phyloP scores from a whole-genome alignment of 768 basidiomycete genomes.

The Tephrocybe rancida region DNA sequence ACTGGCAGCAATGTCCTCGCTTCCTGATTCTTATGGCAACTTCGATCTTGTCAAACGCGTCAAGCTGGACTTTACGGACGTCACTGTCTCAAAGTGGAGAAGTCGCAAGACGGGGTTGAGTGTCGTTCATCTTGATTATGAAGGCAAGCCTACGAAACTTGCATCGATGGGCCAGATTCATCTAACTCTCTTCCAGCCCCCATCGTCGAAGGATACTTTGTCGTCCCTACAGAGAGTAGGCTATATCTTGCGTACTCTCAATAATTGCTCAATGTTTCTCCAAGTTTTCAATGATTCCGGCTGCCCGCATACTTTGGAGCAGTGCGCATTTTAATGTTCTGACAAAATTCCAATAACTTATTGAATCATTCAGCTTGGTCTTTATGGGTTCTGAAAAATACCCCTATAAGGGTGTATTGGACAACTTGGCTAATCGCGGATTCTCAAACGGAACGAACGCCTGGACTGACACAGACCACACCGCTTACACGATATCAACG shows the following conservation, averaged over 20 bases:
- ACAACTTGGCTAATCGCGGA: slow-evolving; percentile 92
- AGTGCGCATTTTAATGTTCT: slow-evolving; percentile 51
- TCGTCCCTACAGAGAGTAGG: slow-evolving; percentile 86
- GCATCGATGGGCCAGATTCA: slow-evolving; percentile 14
- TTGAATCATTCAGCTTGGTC: slow-evolving; percentile 59
- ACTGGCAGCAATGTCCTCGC: slow-evolving; percentile 27
- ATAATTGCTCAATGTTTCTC: not conserved
- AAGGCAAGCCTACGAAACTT: slow-evolving; percentile 53
- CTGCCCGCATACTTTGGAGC: slow-evolving; percentile 95
- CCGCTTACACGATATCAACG: slow-evolving; percentile 94
- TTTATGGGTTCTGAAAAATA: slow-evolving; percentile 97
- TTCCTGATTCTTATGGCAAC: slow-evolving; percentile 59
- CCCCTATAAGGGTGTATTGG: slow-evolving; percentile 95
- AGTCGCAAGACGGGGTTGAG: slow-evolving; percentile 87
- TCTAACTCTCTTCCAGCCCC: slow-evolving; percentile 54
- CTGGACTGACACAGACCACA: slow-evolving; percentile 96
- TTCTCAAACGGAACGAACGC: slow-evolving; percentile 93
- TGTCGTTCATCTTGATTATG: slow-evolving; percentile 89
- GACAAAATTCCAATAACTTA: slow-evolving; percentile 5
- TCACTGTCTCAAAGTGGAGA: slow-evolving; percentile 85
- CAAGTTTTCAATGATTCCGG: slow-evolving; percentile 93
- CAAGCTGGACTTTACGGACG: slow-evolving; percentile 78
- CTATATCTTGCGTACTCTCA: not conserved
- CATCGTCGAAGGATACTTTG: slow-evolving; percentile 90
- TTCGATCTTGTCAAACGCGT: slow-evolving; percentile 82